These are phyloP conservation scores for Fusarium drepaniforme DNA, from an alignment of 2,329 filamentous ascomycete genomes.

Conservation along the genomic window DNA sequence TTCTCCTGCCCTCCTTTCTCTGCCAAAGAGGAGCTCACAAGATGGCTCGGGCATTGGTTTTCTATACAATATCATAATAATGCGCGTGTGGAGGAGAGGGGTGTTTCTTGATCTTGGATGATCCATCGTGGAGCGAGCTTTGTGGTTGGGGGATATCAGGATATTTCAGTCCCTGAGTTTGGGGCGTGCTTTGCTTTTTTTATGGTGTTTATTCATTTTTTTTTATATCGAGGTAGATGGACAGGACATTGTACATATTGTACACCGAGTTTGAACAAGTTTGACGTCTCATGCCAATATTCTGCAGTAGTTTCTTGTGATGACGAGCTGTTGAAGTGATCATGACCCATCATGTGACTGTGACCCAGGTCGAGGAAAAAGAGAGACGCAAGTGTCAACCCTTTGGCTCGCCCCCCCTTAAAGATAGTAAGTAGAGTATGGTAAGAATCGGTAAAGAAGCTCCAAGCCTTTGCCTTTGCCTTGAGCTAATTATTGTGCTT, in stretches of 20 bases:
- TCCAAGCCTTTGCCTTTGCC: neutral
- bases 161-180: constrained; percentile 22
- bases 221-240: constrained; percentile 31
- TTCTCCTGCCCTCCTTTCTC: constrained; percentile 21
- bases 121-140: constrained; percentile 27
- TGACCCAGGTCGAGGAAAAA: neutral
- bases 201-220: constrained; percentile 33
- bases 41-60: constrained; percentile 17
- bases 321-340: neutral
- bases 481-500: neutral
- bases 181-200: constrained; percentile 13
- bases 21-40: constrained; percentile 7
- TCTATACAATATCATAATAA: constrained; percentile 43
- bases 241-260: constrained; percentile 37
- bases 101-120: constrained; percentile 24
- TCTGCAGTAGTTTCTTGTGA: neutral
- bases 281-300: constrained; percentile 12
- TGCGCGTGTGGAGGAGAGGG: constrained; percentile 19
- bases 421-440: neutral
- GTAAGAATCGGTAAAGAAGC: neutral
- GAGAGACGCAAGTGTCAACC: neutral
- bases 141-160: constrained; percentile 14
- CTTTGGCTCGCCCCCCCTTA: neutral
- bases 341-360: neutral
- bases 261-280: constrained; percentile 43